Conservation (phyloP, 192 early-diverging fungal genomes). For the Podila verticillata region DNA sequence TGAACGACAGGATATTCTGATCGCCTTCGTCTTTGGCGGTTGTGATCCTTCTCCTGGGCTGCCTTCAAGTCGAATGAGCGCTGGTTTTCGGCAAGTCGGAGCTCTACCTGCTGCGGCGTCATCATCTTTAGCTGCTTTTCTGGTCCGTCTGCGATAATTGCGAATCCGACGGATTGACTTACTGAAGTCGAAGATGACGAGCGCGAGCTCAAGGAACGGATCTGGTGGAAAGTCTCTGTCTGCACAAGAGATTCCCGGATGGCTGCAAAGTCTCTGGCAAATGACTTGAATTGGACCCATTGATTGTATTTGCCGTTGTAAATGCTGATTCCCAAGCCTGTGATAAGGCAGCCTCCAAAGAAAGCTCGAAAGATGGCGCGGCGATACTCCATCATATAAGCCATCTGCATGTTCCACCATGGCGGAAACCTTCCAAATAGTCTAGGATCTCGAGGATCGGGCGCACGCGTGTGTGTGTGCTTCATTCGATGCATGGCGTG, state of each 20-base stretch:
- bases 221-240: not conserved
- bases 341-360: not conserved
- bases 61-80: constrained; percentile 12
- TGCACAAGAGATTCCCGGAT: not conserved
- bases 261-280: not conserved
- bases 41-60: not conserved
- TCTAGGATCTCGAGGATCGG: not conserved
- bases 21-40: not conserved
- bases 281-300: not conserved
- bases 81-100: constrained; percentile 27
- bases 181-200: not conserved
- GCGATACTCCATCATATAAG: not conserved
- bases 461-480: not conserved
- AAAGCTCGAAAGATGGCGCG: not conserved
- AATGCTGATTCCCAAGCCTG: not conserved
- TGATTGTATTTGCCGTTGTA: not conserved
- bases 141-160: not conserved
- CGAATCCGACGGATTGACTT: not conserved
- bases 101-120: constrained; percentile 26
- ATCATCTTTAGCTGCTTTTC: not conserved
- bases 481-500: not conserved
- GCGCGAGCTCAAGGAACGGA: not conserved
- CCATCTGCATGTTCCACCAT: not conserved
- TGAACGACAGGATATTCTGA: constrained; percentile 1
- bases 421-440: not conserved